Conservation (phyloP, 331 rosid species). For the Malus hybrid region DNA sequence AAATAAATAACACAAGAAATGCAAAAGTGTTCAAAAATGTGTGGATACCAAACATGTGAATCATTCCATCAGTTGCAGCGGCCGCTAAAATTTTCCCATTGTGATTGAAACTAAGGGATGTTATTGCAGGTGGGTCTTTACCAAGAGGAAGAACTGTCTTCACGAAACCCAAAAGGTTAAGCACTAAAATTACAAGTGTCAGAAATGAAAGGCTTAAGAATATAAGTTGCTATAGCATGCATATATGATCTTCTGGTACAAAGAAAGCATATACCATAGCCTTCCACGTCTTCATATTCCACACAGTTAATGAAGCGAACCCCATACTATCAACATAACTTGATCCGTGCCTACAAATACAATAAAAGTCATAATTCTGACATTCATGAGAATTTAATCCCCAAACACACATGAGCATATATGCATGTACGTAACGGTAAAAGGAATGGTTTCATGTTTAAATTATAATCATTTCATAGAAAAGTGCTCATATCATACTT, state of each 20-base stretch:
- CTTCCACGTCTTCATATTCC: slow-evolving; percentile 98
- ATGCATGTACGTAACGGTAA: too few species aligned
- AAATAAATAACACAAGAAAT: neutral
- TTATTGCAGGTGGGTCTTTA: slow-evolving; percentile 94
- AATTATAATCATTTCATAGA: neutral
- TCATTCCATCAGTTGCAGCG: slow-evolving; percentile 91
- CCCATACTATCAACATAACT: slow-evolving; percentile 52
- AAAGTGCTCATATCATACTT: neutral
- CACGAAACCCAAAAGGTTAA: slow-evolving; percentile 50
- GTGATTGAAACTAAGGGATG: slow-evolving; percentile 91
- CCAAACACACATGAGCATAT: neutral
- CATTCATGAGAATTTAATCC: neutral
- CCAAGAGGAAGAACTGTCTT: slow-evolving; percentile 99
- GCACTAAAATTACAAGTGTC: slow-evolving; percentile 9
- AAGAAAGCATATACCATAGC: slow-evolving; percentile 62
- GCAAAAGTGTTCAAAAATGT: neutral
- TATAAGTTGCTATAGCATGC: neutral
- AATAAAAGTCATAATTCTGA: slow-evolving; percentile 11
- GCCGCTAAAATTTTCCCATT: slow-evolving; percentile 96
- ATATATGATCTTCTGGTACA: slow-evolving; percentile 10
- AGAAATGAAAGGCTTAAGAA: neutral
- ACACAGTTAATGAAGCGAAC: slow-evolving; percentile 78
- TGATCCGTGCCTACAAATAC: slow-evolving; percentile 52
- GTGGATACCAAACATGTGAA: slow-evolving; percentile 99
- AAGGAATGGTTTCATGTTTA: neutral